phyloP scores from a whole-genome alignment of 2,329 filamentous ascomycete genomes.

The Aspergillus floridensis region DNA sequence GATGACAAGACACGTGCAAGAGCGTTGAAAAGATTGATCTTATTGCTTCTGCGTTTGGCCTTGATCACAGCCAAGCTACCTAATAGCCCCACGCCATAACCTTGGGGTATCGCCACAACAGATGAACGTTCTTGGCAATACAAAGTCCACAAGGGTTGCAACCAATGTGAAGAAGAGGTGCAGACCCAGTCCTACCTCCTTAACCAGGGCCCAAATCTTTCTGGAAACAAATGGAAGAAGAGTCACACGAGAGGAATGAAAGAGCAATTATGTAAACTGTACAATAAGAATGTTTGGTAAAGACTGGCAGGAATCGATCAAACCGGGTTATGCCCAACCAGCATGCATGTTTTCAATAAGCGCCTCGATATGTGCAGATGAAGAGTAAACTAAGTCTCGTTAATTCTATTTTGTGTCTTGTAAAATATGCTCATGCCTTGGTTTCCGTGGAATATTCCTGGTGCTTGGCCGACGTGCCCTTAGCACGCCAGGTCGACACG shows the following conservation, averaged over 20 bases:
- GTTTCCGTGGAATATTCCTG: conserved; percentile 48
- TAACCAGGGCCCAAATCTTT: too few species aligned
- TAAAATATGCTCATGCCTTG: conserved; percentile 10
- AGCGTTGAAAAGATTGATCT: too few species aligned
- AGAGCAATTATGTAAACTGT: not conserved
- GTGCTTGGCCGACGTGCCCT: conserved; percentile 88
- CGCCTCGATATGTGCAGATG: not conserved
- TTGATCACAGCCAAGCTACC: not conserved
- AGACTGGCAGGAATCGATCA: not conserved
- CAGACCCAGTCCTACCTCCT: not conserved
- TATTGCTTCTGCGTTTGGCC: not conserved
- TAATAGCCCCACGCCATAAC: not conserved
- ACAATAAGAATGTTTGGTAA: not conserved
- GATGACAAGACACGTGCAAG: too few species aligned
- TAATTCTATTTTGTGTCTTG: not conserved
- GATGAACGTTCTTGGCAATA: not conserved
- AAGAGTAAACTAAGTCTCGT: not conserved
- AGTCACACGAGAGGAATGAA: not conserved
- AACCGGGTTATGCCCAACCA: not conserved
- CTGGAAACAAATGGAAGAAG: not conserved
- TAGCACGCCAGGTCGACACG: conserved; percentile 92
- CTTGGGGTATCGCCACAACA: not conserved
- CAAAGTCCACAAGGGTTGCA: not conserved
- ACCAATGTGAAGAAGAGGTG: not conserved
- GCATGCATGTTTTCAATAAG: not conserved